Evolutionary conservation across 305 asterid genomes (phyloP), one percentile per base, ranked within the genome.

Genomic region (Solanum aculeatissimum): DNA sequence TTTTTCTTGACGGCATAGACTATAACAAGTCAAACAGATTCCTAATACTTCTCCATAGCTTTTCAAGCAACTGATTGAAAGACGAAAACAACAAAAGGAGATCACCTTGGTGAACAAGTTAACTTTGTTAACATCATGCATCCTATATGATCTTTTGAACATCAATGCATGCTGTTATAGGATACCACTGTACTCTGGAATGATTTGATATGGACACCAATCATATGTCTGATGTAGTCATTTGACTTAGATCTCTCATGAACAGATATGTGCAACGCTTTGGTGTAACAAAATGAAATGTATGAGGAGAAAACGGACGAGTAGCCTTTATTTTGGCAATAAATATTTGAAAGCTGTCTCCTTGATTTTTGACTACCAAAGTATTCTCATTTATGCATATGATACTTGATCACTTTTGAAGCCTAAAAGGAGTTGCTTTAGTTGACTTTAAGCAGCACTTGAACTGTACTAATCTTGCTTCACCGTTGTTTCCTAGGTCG

Each of bases 401-500:
- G 71, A 63, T 16, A 12, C 70, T 62, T 62, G 71, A 63, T 63
- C 4, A 16, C 42, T 27, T 62, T 63, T 63, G n/a, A 63, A 27
- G 42, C 42, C 38, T 63, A 27, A 63, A 27, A 63, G 2, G 40
- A 27, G 71, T 63, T 63, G n/a, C 49, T 82, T 57, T 1, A 15
- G 19, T 58, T 23, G 70, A 35, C 27, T 35, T 58, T 62, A 72
- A 72, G 80, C n/a, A 21, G 19, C 19, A 53, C 10, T 85, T 49
- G 19, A 68, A 55, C 53, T 47, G 78, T 69, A 65, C 35, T 21
- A 18, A 53, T 66, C 47, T 85, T 47, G 54, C 38, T 42, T 58
- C 65, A 82, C n/a, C 35, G 83, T 12, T 45, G 45, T 38, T 19
- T 45, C 82, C 5, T 86, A 92, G 94, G 90, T 92, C 35, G 92